phyloP scores from a whole-genome alignment of 495 filamentous ascomycete species.

The Annulohypoxylon bovei region DNA sequence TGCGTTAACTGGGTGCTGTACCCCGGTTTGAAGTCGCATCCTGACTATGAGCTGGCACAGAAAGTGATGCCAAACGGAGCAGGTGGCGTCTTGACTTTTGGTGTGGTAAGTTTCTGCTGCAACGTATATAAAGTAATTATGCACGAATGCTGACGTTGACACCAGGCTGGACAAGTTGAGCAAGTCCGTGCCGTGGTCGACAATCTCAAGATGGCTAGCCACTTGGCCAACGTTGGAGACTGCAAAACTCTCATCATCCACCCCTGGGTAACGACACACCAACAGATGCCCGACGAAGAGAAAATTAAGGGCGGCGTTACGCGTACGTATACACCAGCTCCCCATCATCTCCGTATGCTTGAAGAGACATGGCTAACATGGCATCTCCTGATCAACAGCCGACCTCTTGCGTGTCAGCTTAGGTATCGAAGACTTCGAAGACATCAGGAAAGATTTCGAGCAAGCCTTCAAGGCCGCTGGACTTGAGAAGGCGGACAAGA shows the following conservation, averaged over 20 bases:
- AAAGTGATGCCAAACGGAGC: slow-evolving; percentile 50
- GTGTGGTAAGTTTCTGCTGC: slow-evolving; percentile 43
- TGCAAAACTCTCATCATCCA: slow-evolving; percentile 57
- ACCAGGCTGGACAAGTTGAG: slow-evolving; percentile 50
- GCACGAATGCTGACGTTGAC: slow-evolving; percentile 28
- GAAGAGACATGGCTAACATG: slow-evolving; percentile 5
- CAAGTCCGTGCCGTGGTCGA: slow-evolving; percentile 55
- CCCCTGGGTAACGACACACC: slow-evolving; percentile 56
- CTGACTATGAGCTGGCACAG: slow-evolving; percentile 51
- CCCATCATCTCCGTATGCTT: background rate
- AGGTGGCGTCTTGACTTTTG: slow-evolving; percentile 54
- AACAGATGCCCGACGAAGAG: slow-evolving; percentile 55
- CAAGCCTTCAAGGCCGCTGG: slow-evolving; percentile 54
- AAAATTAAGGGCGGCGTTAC: slow-evolving; percentile 56
- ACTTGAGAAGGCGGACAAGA: slow-evolving; percentile 41
- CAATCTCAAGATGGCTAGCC: slow-evolving; percentile 54
- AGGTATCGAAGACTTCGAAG: slow-evolving; percentile 54
- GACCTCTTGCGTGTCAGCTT: slow-evolving; percentile 53
- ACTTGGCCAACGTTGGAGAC: slow-evolving; percentile 56
- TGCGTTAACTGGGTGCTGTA: slow-evolving; percentile 55
- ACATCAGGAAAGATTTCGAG: slow-evolving; percentile 55
- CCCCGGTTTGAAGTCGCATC: slow-evolving; percentile 52
- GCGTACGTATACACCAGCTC: slow-evolving; percentile 39
- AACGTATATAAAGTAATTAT: slow-evolving; percentile 68
- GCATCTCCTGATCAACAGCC: slow-evolving; percentile 25